A percentile compares a stretch with the other conserved stretches of the same genome.
phyloP scores from a whole-genome alignment of 768 basidiomycete species.

The Mycena galopus region DNA sequence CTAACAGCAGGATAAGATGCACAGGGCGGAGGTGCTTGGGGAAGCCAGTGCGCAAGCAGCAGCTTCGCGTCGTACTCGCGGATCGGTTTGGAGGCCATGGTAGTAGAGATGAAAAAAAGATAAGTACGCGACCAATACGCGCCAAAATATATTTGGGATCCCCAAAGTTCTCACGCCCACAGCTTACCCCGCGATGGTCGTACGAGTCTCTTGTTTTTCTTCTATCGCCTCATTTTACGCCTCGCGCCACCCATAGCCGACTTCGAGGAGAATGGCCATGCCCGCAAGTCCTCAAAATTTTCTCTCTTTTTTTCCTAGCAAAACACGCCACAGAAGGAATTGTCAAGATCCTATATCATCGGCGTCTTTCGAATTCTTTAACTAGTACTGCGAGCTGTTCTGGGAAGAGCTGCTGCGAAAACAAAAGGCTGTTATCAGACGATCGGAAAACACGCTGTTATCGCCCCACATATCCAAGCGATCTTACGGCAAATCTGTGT shows the following conservation, averaged over 20 bases:
- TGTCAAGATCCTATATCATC: not conserved
- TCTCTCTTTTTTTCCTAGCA: not conserved
- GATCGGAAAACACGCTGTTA: not conserved
- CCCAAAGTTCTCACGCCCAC: conserved; percentile 18
- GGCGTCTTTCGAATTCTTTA: not conserved
- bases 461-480: not conserved
- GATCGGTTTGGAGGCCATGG: conserved; percentile 32
- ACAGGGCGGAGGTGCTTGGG: conserved; percentile 76
- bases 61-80: conserved; percentile 97
- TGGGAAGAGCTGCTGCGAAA: not conserved
- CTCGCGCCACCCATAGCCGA: not conserved
- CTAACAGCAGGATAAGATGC: conserved; percentile 29
- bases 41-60: conserved; percentile 96
- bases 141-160: not conserved
- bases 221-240: not conserved
- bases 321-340: not conserved
- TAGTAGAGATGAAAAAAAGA: conserved; percentile 15
- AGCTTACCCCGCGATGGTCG: not conserved
- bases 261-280: not conserved
- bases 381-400: not conserved
- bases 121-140: not conserved
- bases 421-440: too few relatives aligned
- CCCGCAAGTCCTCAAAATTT: not conserved
- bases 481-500: not conserved
- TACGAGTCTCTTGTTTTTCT: not conserved